Evolutionary conservation across 805 yeast species (phyloP).

Genomic region (Pichia nanzhaoensis): DNA sequence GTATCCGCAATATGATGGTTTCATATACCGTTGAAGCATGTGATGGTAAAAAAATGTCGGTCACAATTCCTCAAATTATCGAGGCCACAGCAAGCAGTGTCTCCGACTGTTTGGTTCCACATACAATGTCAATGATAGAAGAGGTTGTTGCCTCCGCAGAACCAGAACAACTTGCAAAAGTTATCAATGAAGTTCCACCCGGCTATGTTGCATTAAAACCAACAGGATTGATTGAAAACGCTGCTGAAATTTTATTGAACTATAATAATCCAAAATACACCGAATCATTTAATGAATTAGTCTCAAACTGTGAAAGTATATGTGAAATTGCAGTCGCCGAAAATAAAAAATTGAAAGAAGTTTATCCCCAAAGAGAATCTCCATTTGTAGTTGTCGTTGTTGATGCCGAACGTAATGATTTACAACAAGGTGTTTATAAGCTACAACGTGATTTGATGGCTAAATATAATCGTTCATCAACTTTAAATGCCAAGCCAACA

Average conservation of each 20-base stretch:
- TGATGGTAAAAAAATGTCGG: conserved; percentile 56
- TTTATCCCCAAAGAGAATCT: conserved; percentile 57
- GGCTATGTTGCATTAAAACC: conserved; percentile 94
- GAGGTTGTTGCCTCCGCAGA: conserved; percentile 24
- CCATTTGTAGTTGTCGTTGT: conserved; percentile 74
- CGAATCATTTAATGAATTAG: conserved; percentile 48
- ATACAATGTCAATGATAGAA: conserved; percentile 53
- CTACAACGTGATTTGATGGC: conserved; percentile 76
- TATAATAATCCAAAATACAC: conserved; percentile 47
- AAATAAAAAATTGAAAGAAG: conserved; percentile 41
- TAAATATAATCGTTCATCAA: conserved; percentile 52
- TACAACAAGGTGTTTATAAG: conserved; percentile 88
- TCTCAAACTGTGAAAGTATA: conserved; percentile 58
- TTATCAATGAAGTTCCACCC: conserved; percentile 67
- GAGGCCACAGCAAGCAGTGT: conserved; percentile 61
- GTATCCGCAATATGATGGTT: conserved; percentile 92
- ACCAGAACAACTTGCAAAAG: conserved; percentile 18
- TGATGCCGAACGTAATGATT: conserved; percentile 86
- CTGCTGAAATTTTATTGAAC: conserved; percentile 64
- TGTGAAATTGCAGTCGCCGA: conserved; percentile 49
- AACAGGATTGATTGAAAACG: conserved; percentile 76
- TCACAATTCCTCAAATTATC: conserved; percentile 49
- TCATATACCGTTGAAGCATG: conserved; percentile 91
- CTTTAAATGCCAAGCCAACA: conserved; percentile 2
- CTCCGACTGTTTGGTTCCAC: conserved; percentile 61